Evolutionary conservation across 1,139 yeast species (phyloP).

Genomic region (Hansenula sp.): DNA sequence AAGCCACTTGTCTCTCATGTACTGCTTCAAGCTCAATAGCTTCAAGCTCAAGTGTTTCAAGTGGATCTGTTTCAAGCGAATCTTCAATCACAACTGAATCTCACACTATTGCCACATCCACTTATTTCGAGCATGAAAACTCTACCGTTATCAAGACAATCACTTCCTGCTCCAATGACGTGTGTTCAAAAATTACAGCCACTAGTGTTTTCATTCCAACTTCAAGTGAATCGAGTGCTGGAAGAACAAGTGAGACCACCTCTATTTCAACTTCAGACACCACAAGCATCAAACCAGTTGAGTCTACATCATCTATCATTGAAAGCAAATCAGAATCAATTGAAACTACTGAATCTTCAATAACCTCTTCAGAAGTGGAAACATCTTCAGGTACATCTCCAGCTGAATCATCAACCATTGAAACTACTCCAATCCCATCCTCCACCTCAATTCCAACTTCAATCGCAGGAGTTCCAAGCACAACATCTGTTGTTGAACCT

Average conservation of each 20-base stretch:
- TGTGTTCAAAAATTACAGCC: not conserved
- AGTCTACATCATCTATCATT: not conserved
- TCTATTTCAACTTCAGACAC: no score
- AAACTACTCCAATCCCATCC: no score
- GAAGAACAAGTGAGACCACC: no score
- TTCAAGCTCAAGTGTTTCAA: not conserved
- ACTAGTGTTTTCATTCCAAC: not conserved
- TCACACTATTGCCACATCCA: not conserved
- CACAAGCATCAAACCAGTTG: no score
- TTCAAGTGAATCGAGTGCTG: no score
- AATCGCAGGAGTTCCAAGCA: no score
- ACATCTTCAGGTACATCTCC: not conserved
- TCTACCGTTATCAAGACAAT: not conserved
- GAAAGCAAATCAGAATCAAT: not conserved
- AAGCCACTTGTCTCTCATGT: no score
- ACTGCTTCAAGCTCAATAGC: not conserved
- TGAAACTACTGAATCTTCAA: slow-evolving; percentile 1
- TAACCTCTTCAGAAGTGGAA: not conserved
- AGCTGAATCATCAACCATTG: not conserved
- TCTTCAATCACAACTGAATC: not conserved
- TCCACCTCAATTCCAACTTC: no score
- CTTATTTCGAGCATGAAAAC: not conserved
- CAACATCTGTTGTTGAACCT: not conserved
- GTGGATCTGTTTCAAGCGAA: not conserved
- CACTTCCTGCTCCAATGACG: slow-evolving; percentile 1